These are phyloP conservation scores for Ascoidea tarda DNA, from an alignment of 805 yeast species.

Conservation along the genomic window DNA sequence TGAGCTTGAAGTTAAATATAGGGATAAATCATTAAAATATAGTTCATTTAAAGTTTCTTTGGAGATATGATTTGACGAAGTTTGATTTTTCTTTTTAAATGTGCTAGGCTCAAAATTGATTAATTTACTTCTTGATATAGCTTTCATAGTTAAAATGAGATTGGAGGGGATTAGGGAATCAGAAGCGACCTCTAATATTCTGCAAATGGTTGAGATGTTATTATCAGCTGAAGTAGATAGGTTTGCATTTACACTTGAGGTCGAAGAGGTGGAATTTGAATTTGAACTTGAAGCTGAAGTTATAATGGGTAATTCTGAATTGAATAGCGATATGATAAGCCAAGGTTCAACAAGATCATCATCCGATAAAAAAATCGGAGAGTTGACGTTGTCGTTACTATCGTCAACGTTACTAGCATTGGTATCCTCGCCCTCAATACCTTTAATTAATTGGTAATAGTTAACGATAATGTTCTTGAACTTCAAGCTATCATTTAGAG, in stretches of 20 bases:
- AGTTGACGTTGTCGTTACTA: no score
- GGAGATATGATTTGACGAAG: no score
- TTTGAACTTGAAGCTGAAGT: not conserved
- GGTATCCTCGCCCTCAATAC: no score
- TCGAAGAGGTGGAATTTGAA: not conserved
- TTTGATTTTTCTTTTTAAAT: no score
- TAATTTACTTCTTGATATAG: not conserved
- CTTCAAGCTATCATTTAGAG: conserved; percentile 1
- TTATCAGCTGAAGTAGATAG: not conserved
- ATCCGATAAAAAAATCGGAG: no score
- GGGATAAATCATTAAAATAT: no score
- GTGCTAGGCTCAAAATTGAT: not conserved
- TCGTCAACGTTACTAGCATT: no score
- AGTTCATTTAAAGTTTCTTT: no score
- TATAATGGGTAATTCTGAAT: not conserved
- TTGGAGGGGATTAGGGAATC: no score
- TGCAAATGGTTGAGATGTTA: not conserved
- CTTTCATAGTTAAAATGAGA: not conserved
- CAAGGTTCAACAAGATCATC: not conserved
- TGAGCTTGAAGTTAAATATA: not conserved
- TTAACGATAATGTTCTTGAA: conserved; percentile 15
- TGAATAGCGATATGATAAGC: not conserved
- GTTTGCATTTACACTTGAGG: not conserved
- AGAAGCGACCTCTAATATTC: not conserved
- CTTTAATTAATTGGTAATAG: no score